Conservation (phyloP, 805 yeast genomes). For the Cyberlindnera euphorbiiphila region DNA sequence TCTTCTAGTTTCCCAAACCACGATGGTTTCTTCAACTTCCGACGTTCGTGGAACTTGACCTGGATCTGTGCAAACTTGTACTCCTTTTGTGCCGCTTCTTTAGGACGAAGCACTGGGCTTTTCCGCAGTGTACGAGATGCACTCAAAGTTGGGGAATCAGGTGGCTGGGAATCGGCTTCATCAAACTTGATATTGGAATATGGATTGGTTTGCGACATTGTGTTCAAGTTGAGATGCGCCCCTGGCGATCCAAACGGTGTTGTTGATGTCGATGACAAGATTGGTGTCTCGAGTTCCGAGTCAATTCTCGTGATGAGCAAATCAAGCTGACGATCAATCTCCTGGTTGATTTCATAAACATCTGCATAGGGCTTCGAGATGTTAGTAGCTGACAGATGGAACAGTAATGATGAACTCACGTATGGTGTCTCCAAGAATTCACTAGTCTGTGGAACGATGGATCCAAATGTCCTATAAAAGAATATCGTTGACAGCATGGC, state of each 20-base stretch:
- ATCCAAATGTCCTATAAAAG: conserved; percentile 67
- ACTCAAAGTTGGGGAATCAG: conserved; percentile 7
- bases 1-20: conserved; percentile 49
- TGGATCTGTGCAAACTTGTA: conserved; percentile 32
- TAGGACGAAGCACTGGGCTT: conserved; percentile 16
- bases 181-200: conserved; percentile 19
- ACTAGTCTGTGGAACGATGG: conserved; percentile 49
- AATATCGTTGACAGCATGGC: conserved; percentile 65
- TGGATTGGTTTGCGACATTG: conserved; percentile 13
- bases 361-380: conserved; percentile 28
- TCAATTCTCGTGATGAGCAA: conserved; percentile 29
- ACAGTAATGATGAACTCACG: conserved; percentile 13
- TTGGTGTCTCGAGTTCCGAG: conserved; percentile 17
- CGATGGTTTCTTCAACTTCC: conserved; percentile 42
- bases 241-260: conserved; percentile 26
- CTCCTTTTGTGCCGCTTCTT: conserved; percentile 18
- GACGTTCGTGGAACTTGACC: conserved; percentile 38
- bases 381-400: not conserved
- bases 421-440: conserved; percentile 59
- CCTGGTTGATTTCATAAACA: conserved; percentile 44
- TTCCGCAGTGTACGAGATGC: conserved; percentile 11
- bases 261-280: conserved; percentile 19
- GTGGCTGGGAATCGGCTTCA: not conserved
- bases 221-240: conserved; percentile 12
- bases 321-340: conserved; percentile 35